Base-by-base conservation (phyloP, 2,329 filamentous ascomycete genomes). In the Tothia fuscella region DNA sequence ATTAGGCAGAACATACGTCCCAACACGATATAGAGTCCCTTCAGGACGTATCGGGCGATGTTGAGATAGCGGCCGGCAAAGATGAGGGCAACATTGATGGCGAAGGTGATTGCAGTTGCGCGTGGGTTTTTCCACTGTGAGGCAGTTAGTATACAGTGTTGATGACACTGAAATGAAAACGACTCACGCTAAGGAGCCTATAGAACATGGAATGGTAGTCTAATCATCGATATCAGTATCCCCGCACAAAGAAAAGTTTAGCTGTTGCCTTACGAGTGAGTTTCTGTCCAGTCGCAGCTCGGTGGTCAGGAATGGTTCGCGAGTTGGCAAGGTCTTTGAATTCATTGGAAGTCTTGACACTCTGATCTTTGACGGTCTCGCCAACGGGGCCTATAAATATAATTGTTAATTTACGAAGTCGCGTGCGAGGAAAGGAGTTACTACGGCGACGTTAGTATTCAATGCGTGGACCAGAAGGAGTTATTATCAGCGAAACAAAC, bases 131-230 rank as follows among this genome's bases (percentile, higher is more conserved):
- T 73, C 76, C 76, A 80, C 69, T 72, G 46, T 16, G n/a, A 36
- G 39, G 39, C 28, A 31, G n/a, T 44, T 28, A 38, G 24, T 9
- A 19, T n/a, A 21, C 24, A 30, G 34, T 26, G 31, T 16, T 43
- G 22, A 24, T 34, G 41, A 37, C 13, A 19, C 17, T 39, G 14
- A 7, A 24, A 19, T 29, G n/a, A 38, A 5, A 14, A 13, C 31
- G 61, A 49, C 69, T 58, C 53, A 72, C 70, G 64, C 74, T 78
- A 52, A 80, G 57, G 36, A 80, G 66, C 51, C 72, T 74, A 60
- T 80, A 79, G 61, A 80, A 71, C 62, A 78, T 64, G 51, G 74
- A 78, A 59, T 80, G 76, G 60, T 79, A 80, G 60, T 76, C 69
- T 72, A 42, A 22, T n/a, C n/a, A n/a, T 19, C 16, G 24, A 47